Conservation (phyloP, 176 grass and related monocot species). For the Miscanthus lutarioriparius region DNA sequence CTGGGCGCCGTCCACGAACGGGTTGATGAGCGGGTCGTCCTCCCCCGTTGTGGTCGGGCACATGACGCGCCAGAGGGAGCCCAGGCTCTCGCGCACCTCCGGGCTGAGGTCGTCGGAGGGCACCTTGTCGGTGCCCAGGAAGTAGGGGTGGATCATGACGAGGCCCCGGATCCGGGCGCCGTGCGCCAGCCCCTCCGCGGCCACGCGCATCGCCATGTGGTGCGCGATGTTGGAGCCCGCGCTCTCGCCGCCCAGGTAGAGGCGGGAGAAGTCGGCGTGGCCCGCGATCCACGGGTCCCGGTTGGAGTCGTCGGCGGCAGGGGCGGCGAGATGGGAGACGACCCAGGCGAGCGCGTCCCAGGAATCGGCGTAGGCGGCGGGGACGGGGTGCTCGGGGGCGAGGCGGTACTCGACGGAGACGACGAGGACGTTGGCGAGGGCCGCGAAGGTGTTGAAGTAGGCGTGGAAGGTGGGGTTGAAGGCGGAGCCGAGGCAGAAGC, state of each 20-base stretch:
- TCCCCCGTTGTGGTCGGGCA: conserved; percentile 54
- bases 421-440: conserved; percentile 46
- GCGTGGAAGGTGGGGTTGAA: conserved; percentile 67
- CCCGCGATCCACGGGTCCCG: conserved; percentile 41
- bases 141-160: conserved; percentile 81
- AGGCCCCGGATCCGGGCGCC: conserved; percentile 47
- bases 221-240: conserved; percentile 83
- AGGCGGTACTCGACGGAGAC: conserved; percentile 86
- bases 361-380: conserved; percentile 48
- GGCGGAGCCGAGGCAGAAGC: conserved; percentile 73
- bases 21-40: conserved; percentile 63
- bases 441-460: conserved; percentile 55
- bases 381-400: conserved; percentile 77
- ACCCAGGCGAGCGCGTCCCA: conserved; percentile 81
- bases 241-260: conserved; percentile 87
- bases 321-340: conserved; percentile 32
- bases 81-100: conserved; percentile 39
- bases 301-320: neutral
- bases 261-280: conserved; percentile 57
- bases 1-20: conserved; percentile 40
- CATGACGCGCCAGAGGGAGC: conserved; percentile 52
- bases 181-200: conserved; percentile 35
- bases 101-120: conserved; percentile 45
- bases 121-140: conserved; percentile 58
- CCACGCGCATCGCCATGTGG: conserved; percentile 61